Evolutionary conservation across 176 grass and related monocot genomes (phyloP).

Genomic region (Miscanthus lutarioriparius): DNA sequence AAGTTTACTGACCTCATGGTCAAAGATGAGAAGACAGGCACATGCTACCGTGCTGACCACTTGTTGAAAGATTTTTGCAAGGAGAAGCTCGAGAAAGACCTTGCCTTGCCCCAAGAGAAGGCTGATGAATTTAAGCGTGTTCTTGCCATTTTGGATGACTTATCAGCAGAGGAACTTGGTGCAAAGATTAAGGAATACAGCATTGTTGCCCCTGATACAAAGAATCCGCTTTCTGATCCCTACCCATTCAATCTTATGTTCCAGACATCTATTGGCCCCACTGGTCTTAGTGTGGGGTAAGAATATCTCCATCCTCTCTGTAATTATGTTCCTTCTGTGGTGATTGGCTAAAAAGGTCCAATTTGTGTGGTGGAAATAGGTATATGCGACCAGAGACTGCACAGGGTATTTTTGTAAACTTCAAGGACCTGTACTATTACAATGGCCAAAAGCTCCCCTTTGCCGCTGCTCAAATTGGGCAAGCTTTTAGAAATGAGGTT

Average conservation of each 20-base stretch:
- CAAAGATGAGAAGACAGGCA: conserved; percentile 85
- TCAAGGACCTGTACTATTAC: conserved; percentile 85
- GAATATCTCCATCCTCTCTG: conserved; percentile 15
- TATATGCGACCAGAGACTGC: conserved; percentile 91
- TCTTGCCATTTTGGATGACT: conserved; percentile 64
- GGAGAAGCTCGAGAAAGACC: conserved; percentile 83
- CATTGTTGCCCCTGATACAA: conserved; percentile 73
- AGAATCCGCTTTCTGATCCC: conserved; percentile 71
- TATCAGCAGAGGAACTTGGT: conserved; percentile 65
- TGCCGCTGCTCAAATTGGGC: conserved; percentile 74
- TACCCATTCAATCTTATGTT: conserved; percentile 96
- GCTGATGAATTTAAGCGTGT: conserved; percentile 59
- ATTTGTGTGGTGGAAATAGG: conserved; percentile 39
- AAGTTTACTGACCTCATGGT: conserved; percentile 94
- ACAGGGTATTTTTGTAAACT: conserved; percentile 92
- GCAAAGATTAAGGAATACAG: conserved; percentile 75
- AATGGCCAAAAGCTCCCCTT: conserved; percentile 87
- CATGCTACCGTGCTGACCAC: conserved; percentile 80
- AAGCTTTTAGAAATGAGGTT: conserved; percentile 85
- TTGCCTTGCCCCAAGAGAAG: conserved; percentile 56
- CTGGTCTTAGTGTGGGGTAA: conserved; percentile 73
- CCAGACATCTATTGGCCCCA: conserved; percentile 83
- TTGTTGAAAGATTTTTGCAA: conserved; percentile 82
- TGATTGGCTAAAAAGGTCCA: background rate
- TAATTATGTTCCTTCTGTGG: background rate